Evolutionary conservation across 352 stramenopile species (phyloP), one percentile per base, ranked within the genome.

Genomic region (Thalassiosira livingstoniorum): DNA sequence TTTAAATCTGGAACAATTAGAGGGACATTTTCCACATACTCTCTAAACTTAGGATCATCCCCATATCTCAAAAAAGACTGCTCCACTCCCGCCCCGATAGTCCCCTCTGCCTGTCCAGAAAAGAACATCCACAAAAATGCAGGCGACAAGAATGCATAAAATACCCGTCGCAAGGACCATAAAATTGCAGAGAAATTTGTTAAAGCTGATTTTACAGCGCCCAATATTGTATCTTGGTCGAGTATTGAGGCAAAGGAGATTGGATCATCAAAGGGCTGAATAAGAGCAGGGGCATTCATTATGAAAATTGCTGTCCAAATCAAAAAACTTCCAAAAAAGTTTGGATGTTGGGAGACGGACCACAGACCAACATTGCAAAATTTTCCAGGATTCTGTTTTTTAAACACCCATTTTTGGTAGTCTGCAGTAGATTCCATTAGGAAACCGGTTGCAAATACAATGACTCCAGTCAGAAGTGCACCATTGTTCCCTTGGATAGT

Each of bases 331-430:
- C 90, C 90, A 73, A 92, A 89, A 53, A 82, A 93, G 66, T 94
- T 94, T 4, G 90, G 90, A 86, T 94, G 90, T 70, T 94, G 90
- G 34, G 79, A 90, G 11, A 90, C 76, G 11, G 63, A 66, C 90
- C 90, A 94, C 25, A 94, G 39, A 51, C 90, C 90, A 53, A 83
- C 78, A 65, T 90, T 87, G 61, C 88, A 94, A 78, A 92, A 93
- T 70, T 85, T 43, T 23, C 66, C 80, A 4, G 78, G 71, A 75
- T 89, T 71, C n/a, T 42, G 34, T 61, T 83, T 34, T 79, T 94
- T 94, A 57, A 92, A 94, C 1, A 61, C 71, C 79, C 82, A 94
- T 61, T 94, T 94, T 86, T 94, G 90, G 51, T 64, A 83, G 70
- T 94, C 90, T 21, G 87, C 87, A 4, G 84, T 39, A 11, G 82